Conservation (phyloP, 164 flowering plant genomes). For the Tinospora cordifolia region DNA sequence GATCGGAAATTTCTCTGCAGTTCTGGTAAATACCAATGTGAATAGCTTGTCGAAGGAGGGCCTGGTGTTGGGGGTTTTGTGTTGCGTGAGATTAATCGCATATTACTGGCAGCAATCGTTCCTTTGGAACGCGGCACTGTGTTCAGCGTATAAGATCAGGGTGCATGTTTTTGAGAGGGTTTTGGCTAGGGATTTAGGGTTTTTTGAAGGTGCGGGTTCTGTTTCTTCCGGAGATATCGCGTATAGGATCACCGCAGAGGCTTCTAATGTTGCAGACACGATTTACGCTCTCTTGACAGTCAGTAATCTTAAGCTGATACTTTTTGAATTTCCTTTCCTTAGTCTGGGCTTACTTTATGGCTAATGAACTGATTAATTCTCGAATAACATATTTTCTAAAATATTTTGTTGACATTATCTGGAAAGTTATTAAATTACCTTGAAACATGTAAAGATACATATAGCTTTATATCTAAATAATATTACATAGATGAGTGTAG, state of each 20-base stretch:
- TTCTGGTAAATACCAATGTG: slow-evolving; percentile 16
- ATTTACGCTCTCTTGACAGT: slow-evolving; percentile 69
- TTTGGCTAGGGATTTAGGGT: slow-evolving; percentile 66
- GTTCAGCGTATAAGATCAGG: slow-evolving; percentile 43
- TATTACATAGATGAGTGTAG: too few relatives aligned
- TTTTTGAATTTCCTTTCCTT: too few relatives aligned
- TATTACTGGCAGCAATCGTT: slow-evolving; percentile 74
- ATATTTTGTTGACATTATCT: too few relatives aligned
- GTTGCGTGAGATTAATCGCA: slow-evolving; percentile 38
- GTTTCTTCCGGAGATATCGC: slow-evolving; percentile 72
- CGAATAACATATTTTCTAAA: too few relatives aligned
- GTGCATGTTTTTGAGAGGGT: slow-evolving; percentile 55
- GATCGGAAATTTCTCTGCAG: slow-evolving; percentile 37
- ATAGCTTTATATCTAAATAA: too few relatives aligned
- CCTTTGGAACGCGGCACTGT: slow-evolving; percentile 83
- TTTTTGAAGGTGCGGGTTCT: slow-evolving; percentile 59
- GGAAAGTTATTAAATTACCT: too few relatives aligned
- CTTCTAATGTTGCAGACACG: slow-evolving; percentile 74
- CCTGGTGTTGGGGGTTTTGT: slow-evolving; percentile 34
- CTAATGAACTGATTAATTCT: too few relatives aligned
- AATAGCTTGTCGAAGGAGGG: slow-evolving; percentile 32
- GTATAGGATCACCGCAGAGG: slow-evolving; percentile 80
- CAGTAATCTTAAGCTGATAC: slow-evolving; percentile 14
- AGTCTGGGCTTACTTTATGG: too few relatives aligned
- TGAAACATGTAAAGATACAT: too few relatives aligned